phyloP scores from a whole-genome alignment of 2,329 filamentous ascomycete genomes.

The Phialocephala subalpina region DNA sequence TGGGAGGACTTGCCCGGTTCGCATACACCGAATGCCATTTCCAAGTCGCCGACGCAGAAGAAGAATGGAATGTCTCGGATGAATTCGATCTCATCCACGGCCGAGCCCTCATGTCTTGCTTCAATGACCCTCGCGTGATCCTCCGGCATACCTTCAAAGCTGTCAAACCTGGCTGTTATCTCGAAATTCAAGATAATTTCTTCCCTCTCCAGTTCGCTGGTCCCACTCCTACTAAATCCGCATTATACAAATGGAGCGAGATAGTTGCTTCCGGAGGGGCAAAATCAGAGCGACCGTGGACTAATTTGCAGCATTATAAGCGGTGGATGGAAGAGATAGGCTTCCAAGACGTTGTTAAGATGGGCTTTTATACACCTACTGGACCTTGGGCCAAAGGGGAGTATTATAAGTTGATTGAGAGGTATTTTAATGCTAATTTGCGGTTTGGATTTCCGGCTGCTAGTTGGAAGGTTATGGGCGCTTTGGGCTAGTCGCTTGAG shows the following conservation, averaged over 20 bases:
- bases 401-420: conserved; percentile 37
- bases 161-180: conserved; percentile 19
- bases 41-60: conserved; percentile 24
- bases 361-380: conserved; percentile 38
- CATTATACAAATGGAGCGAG: neutral
- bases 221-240: neutral
- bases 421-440: conserved; percentile 34
- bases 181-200: conserved; percentile 22
- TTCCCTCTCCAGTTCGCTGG: conserved; percentile 19
- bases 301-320: conserved; percentile 31
- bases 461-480: conserved; percentile 36
- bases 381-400: conserved; percentile 37
- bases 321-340: conserved; percentile 41
- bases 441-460: conserved; percentile 29
- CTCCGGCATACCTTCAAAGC: conserved; percentile 10
- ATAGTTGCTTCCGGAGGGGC: conserved; percentile 14
- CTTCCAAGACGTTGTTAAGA: conserved; percentile 39
- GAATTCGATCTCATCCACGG: conserved; percentile 26
- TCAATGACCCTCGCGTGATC: conserved; percentile 13
- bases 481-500: conserved; percentile 36
- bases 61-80: conserved; percentile 22
- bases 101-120: conserved; percentile 20
- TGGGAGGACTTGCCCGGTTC: no score
- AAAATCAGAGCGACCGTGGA: conserved; percentile 34
- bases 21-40: conserved; percentile 25